Conservation (phyloP, 331 rosid genomes). For the Rosa hybrid region DNA sequence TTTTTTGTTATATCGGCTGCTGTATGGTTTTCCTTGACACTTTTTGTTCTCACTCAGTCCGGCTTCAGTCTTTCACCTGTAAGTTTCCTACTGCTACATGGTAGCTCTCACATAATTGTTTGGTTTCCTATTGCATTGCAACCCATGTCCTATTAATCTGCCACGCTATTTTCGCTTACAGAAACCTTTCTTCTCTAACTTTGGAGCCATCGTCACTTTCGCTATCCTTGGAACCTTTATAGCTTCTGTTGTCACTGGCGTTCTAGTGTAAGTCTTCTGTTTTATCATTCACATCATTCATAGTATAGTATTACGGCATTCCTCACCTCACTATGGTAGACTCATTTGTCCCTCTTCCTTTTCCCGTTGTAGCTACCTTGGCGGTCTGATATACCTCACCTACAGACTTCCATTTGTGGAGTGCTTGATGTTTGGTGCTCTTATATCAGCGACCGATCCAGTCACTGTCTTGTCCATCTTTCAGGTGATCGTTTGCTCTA, state of each 20-base stretch:
- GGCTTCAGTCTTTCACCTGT: conserved; percentile 97
- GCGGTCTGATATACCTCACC: conserved; percentile 77
- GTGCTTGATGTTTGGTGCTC: conserved; percentile 98
- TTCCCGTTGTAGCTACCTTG: conserved; percentile 75
- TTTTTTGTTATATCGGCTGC: conserved; percentile 5
- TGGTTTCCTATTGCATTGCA: conserved; percentile 1
- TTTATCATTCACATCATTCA: background rate
- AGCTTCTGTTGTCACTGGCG: conserved; percentile 86
- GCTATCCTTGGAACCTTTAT: conserved; percentile 85
- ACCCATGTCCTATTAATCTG: background rate
- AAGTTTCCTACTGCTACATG: conserved; percentile 35
- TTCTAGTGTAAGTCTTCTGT: conserved; percentile 63
- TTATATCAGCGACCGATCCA: conserved; percentile 97
- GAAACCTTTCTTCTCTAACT: conserved; percentile 97
- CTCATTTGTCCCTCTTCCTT: conserved; percentile 17
- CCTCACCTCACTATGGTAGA: background rate
- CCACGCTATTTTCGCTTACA: conserved; percentile 30
- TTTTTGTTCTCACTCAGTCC: conserved; percentile 71
- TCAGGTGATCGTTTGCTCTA: conserved; percentile 55
- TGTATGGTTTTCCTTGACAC: conserved; percentile 55
- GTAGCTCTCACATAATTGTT: background rate
- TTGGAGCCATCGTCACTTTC: conserved; percentile 96
- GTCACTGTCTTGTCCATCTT: conserved; percentile 95
- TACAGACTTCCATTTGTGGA: conserved; percentile 90
- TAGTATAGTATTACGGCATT: conserved; percentile 12